phyloP scores from a whole-genome alignment of 1,139 yeast genomes.

The Saccharomyces hybrid region DNA sequence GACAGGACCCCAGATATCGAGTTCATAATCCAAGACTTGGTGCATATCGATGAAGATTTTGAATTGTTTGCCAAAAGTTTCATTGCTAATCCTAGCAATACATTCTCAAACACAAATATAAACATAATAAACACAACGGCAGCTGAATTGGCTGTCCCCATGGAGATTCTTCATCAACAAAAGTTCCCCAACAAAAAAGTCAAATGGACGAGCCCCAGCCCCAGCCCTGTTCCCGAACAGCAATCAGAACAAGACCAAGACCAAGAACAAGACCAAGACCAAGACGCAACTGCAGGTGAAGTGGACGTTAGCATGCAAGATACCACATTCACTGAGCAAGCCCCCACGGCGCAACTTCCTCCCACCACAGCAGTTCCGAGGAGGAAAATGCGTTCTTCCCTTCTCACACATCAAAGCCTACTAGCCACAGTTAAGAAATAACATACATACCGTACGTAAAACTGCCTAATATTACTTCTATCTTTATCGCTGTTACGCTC shows the following conservation, averaged over 20 bases:
- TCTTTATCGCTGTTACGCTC: neutral
- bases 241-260: neutral
- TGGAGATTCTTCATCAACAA: neutral
- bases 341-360: neutral
- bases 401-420: neutral
- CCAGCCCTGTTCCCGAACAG: neutral
- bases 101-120: neutral
- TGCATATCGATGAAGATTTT: slow-evolving; percentile 25
- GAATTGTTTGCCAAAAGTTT: slow-evolving; percentile 22
- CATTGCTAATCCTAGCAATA: slow-evolving; percentile 5
- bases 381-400: neutral
- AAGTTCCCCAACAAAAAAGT: neutral
- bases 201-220: neutral
- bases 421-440: neutral
- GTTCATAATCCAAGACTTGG: slow-evolving; percentile 16
- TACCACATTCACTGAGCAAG: slow-evolving; percentile 7
- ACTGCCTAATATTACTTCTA: neutral
- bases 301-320: slow-evolving; percentile 22
- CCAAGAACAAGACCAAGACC: neutral
- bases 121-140: neutral
- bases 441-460: neutral
- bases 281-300: slow-evolving; percentile 12
- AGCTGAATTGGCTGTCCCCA: neutral
- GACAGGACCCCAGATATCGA: slow-evolving; percentile 12
- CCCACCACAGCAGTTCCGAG: neutral